Evolutionary conservation across 441 rosid genomes (phyloP).

Genomic region (Brassica hybrid): DNA sequence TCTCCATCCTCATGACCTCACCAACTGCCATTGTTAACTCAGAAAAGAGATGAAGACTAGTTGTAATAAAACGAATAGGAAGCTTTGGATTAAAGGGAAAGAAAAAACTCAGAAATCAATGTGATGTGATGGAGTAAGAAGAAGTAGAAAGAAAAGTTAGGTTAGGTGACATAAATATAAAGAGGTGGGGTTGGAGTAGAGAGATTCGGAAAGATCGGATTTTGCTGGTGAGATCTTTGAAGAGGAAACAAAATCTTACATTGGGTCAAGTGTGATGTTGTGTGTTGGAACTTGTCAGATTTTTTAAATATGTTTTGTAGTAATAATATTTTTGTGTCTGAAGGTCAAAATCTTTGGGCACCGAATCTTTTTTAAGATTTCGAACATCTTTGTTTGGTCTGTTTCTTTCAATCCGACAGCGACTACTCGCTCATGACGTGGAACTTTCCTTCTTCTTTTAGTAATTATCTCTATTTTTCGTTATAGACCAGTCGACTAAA

Average conservation of each 20-base stretch:
- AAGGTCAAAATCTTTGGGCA: slow-evolving; percentile 28
- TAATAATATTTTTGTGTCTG: slow-evolving; percentile 13
- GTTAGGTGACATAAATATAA: slow-evolving; percentile 22
- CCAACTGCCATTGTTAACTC: slow-evolving; percentile 46
- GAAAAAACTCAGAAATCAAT: not conserved
- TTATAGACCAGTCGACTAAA: not conserved
- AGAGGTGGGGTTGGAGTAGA: not conserved
- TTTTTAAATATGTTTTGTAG: not conserved
- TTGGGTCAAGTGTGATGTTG: slow-evolving; percentile 35
- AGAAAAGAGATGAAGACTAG: not conserved
- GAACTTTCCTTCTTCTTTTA: slow-evolving; percentile 34
- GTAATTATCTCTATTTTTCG: slow-evolving; percentile 1
- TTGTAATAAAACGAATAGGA: slow-evolving; percentile 1
- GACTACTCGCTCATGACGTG: slow-evolving; percentile 38
- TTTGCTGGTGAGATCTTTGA: slow-evolving; percentile 63
- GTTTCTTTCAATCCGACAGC: slow-evolving; percentile 48
- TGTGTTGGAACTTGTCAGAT: slow-evolving; percentile 27
- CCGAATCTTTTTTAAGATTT: slow-evolving; percentile 45
- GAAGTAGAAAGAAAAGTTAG: slow-evolving; percentile 11
- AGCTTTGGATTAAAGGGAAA: slow-evolving; percentile 35
- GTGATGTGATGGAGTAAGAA: slow-evolving; percentile 19
- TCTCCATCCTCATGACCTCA: slow-evolving; percentile 50
- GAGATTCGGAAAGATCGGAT: slow-evolving; percentile 62
- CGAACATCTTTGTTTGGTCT: slow-evolving; percentile 43
- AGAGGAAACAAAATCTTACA: slow-evolving; percentile 48